phyloP scores from a whole-genome alignment of 2,329 filamentous ascomycete genomes.

The Phoma sp. region DNA sequence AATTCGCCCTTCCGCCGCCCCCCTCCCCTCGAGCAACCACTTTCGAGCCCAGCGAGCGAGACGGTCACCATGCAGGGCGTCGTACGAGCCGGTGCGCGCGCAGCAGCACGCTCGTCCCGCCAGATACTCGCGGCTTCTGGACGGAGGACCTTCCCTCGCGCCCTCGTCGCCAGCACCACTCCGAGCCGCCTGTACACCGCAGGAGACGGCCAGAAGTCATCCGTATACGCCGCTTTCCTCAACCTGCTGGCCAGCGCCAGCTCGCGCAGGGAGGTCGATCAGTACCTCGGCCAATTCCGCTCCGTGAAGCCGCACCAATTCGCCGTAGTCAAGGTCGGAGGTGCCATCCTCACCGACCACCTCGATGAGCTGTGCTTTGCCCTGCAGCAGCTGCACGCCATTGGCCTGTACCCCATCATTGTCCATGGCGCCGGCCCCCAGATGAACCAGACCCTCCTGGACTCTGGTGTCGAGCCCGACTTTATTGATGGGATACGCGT shows the following conservation, averaged over 20 bases:
- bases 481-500: conserved; percentile 97
- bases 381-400: conserved; percentile 90
- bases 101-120: conserved; percentile 46
- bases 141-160: conserved; percentile 39
- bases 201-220: conserved; percentile 43
- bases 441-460: conserved; percentile 88
- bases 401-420: conserved; percentile 92
- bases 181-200: conserved; percentile 43
- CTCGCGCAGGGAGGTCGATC: conserved; percentile 94
- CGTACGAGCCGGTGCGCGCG: conserved; percentile 47
- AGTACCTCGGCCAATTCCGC: conserved; percentile 97
- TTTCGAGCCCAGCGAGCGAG: conserved; percentile 34
- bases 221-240: conserved; percentile 73
- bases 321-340: conserved; percentile 97
- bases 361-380: conserved; percentile 89
- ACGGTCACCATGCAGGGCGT: conserved; percentile 48
- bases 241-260: conserved; percentile 94
- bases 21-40: conserved; percentile 25
- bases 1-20: conserved; percentile 31
- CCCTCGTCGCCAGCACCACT: conserved; percentile 39
- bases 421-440: conserved; percentile 96
- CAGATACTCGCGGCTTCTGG: conserved; percentile 39
- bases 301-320: conserved; percentile 97
- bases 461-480: conserved; percentile 90
- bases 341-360: conserved; percentile 93